These are phyloP conservation scores for Phytophthora sp. DNA, from an alignment of 352 stramenopile genomes.

Conservation along the genomic window DNA sequence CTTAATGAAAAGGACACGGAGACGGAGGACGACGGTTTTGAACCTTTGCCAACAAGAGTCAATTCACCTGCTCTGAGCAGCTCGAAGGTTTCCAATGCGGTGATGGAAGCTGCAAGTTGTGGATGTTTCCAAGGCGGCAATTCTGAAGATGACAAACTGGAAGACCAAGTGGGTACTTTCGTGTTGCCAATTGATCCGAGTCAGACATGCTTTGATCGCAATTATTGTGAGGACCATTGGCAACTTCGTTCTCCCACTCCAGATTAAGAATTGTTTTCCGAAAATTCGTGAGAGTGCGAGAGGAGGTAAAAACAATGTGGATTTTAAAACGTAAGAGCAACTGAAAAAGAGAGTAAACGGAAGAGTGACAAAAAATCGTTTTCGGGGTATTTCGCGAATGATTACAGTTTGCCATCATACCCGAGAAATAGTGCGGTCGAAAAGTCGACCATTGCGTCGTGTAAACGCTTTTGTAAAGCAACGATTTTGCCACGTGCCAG, in stretches of 20 bases:
- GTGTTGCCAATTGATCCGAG: slow-evolving; percentile 33
- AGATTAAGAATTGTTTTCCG: slow-evolving; percentile 20
- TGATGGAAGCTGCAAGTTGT: slow-evolving; percentile 3
- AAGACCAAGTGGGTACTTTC: slow-evolving; percentile 6
- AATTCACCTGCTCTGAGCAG: neutral
- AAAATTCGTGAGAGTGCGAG: neutral
- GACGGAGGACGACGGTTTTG: slow-evolving; percentile 28
- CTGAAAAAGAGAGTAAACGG: neutral
- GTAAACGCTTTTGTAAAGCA: slow-evolving; percentile 71
- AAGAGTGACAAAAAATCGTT: slow-evolving; percentile 18
- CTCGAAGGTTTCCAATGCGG: neutral
- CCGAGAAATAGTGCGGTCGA: slow-evolving; percentile 73
- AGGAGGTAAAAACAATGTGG: slow-evolving; percentile 1
- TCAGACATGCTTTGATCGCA: slow-evolving; percentile 21
- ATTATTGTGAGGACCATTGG: slow-evolving; percentile 24
- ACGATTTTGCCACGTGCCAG: slow-evolving; percentile 70
- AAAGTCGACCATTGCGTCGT: slow-evolving; percentile 85
- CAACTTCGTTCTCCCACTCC: slow-evolving; percentile 30
- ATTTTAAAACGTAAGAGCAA: neutral
- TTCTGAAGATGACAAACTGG: slow-evolving; percentile 7
- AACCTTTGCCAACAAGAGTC: slow-evolving; percentile 8
- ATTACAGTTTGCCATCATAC: slow-evolving; percentile 76
- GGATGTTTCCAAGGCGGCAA: slow-evolving; percentile 3
- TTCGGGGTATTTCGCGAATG: neutral
- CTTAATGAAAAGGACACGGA: slow-evolving; percentile 33